Base-by-base conservation (phyloP, 75 land plant species). In the Cryptomeria japonica region DNA sequence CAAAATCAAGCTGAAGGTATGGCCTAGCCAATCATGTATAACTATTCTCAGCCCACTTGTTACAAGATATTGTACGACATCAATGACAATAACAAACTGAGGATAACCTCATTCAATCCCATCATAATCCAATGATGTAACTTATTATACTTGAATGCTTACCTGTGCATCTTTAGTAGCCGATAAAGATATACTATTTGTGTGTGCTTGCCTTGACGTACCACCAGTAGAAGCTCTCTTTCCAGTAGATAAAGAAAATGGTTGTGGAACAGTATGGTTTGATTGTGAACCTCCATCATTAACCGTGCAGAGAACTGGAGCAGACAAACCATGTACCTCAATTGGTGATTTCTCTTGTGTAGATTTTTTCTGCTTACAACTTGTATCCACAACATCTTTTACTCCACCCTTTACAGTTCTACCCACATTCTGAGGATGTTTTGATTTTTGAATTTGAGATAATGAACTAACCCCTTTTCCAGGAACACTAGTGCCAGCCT, bases 221-320 rank as follows among this genome's bases (percentile, higher is more conserved):
- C 31, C 73, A 89, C 84, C 86, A 84, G 47, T 72, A 22, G 93
- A 93, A 87, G 95, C 94, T 39, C 94, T 91, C 88, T 94, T 96
- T 47, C 94, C 98, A 84, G 96, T 96, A 83, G 95, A 95, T n/a
- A 94, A 87, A 85, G 94, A 87, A 91, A 96, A 94, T n/a, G 95
- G 96, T 87, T 92, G 94, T 34, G 96, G 93, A 72, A 93, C 90
- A 56, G 95, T 96, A 37, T 85, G 90, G 55, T 89, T 95, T 16
- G 90, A n/a, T 15, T 90, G 91, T 41, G 88, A 84, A 80, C 46
- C 89, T 80, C 86, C 89, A 87, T 41, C 18, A 18, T 41, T 46
- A 31, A 87, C 61, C 42, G 89, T 39, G 44, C 9, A 36, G 28
- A 0, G 42, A 41, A 80, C 83, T 80, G 83, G 41, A 38, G 18